Percentiles rank a stretch among this genome's conserved stretches.
Evolutionary conservation across 805 yeast genomes (phyloP).

Genomic region (Candida yuanshanica): DNA sequence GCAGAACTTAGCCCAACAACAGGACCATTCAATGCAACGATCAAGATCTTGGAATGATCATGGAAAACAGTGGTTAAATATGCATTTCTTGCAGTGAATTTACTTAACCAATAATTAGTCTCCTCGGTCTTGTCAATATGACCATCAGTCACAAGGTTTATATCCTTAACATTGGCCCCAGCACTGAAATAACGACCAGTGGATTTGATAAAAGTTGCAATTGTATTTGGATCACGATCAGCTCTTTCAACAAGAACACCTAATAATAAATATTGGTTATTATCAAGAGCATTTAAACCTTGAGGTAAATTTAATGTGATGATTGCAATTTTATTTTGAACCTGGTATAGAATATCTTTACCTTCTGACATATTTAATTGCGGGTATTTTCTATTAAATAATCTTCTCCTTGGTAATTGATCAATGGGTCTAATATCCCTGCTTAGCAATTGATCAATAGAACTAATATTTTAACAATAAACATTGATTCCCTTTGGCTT

Average conservation of each 20-base stretch:
- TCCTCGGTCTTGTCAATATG: constrained; percentile 17
- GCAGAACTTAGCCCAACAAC: constrained; percentile 77
- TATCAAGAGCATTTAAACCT: constrained; percentile 60
- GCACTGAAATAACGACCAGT: constrained; percentile 76
- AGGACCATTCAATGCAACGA: constrained; percentile 80
- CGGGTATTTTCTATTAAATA: background rate
- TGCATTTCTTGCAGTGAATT: constrained; percentile 66
- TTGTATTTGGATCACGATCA: constrained; percentile 52
- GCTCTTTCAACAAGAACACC: constrained; percentile 58
- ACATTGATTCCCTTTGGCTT: no score
- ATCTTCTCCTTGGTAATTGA: no score
- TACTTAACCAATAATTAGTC: constrained; percentile 42
- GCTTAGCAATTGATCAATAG: no score
- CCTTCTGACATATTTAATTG: constrained; percentile 17
- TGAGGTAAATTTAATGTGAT: constrained; percentile 63
- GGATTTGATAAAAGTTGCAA: constrained; percentile 61
- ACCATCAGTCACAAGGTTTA: constrained; percentile 11
- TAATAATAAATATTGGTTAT: constrained; percentile 55
- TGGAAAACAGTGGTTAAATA: constrained; percentile 62
- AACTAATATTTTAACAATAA: no score
- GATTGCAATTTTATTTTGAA: constrained; percentile 43
- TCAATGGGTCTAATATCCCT: no score
- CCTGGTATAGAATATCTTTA: constrained; percentile 26
- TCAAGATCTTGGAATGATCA: constrained; percentile 65
- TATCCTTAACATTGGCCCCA: constrained; percentile 66